These are phyloP conservation scores for Jatropha curcas DNA, from an alignment of 345 rosid species.

Conservation along the genomic window DNA sequence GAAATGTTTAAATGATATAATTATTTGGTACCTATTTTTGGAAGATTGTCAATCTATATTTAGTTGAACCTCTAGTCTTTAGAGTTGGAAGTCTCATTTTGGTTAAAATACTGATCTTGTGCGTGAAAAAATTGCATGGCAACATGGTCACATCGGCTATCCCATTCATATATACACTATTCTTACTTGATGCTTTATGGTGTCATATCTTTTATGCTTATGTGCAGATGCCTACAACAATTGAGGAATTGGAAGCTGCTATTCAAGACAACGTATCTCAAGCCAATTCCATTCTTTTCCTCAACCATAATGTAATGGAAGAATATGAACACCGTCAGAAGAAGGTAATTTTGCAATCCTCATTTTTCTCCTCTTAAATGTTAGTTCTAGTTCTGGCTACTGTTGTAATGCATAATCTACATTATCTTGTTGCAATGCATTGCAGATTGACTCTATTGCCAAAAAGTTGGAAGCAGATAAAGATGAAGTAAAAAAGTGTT, in stretches of 20 bases:
- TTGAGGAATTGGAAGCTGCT: constrained; percentile 91
- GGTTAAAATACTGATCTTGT: neutral
- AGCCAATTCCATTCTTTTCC: constrained; percentile 80
- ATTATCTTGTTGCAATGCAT: neutral
- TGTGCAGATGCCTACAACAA: constrained; percentile 43
- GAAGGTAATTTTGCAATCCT: constrained; percentile 44
- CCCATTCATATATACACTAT: neutral
- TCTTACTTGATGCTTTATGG: neutral
- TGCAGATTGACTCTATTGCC: constrained; percentile 53
- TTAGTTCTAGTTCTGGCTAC: neutral
- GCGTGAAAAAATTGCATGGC: neutral
- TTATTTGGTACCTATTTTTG: too few relatives aligned
- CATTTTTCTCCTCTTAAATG: constrained; percentile 5
- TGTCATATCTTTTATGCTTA: neutral
- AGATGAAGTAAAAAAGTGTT: constrained; percentile 47
- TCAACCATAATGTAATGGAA: constrained; percentile 74
- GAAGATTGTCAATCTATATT: neutral
- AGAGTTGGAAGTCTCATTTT: neutral
- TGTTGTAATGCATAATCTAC: constrained; percentile 15
- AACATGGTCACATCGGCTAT: neutral
- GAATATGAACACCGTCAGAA: constrained; percentile 78
- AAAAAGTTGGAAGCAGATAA: constrained; percentile 68
- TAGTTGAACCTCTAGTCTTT: neutral
- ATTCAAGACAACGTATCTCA: constrained; percentile 75
- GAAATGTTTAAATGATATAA: neutral